Conservation (phyloP, 2,329 filamentous ascomycete species). For the Pseudocercospora pini-densiflorae region DNA sequence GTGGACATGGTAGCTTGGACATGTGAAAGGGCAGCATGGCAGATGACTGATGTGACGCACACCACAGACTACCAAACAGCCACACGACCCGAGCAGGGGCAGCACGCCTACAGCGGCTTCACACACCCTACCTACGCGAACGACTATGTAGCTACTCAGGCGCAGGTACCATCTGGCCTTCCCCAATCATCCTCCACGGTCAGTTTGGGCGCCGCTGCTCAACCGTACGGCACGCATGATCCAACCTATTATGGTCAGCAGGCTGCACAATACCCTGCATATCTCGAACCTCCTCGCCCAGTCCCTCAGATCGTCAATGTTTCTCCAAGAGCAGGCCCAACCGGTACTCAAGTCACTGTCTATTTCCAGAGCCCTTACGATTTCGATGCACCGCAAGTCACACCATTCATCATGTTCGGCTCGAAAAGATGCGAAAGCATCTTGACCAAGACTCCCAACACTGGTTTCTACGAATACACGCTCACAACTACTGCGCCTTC, state of each 20-base stretch:
- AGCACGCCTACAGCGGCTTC: conserved; percentile 53
- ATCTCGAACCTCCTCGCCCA: conserved; percentile 66
- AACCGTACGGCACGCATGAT: conserved; percentile 56
- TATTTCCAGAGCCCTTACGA: conserved; percentile 78
- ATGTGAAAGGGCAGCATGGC: conserved; percentile 36
- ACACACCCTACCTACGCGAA: conserved; percentile 55
- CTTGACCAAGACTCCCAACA: conserved; percentile 61
- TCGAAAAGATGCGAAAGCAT: conserved; percentile 71
- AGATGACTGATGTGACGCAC: conserved; percentile 55
- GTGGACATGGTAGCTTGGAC: conserved; percentile 27
- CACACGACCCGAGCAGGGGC: conserved; percentile 63
- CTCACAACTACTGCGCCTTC: conserved; percentile 74
- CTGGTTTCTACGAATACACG: conserved; percentile 69
- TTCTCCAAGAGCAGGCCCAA: conserved; percentile 69
- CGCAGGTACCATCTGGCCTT: conserved; percentile 55
- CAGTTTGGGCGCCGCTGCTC: conserved; percentile 47
- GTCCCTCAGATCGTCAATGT: conserved; percentile 70
- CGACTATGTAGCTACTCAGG: conserved; percentile 55
- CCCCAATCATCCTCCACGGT: conserved; percentile 49
- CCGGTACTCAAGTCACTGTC: conserved; percentile 73
- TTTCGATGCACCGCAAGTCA: conserved; percentile 59
- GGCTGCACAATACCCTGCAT: conserved; percentile 66
- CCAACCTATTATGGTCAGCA: conserved; percentile 54
- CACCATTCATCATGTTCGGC: conserved; percentile 74
- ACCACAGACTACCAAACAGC: conserved; percentile 58